A percentile compares a stretch with the other conserved stretches of the same genome.
phyloP scores from a whole-genome alignment of 2,329 filamentous ascomycete genomes.

The Colletotrichum ledebouriae region DNA sequence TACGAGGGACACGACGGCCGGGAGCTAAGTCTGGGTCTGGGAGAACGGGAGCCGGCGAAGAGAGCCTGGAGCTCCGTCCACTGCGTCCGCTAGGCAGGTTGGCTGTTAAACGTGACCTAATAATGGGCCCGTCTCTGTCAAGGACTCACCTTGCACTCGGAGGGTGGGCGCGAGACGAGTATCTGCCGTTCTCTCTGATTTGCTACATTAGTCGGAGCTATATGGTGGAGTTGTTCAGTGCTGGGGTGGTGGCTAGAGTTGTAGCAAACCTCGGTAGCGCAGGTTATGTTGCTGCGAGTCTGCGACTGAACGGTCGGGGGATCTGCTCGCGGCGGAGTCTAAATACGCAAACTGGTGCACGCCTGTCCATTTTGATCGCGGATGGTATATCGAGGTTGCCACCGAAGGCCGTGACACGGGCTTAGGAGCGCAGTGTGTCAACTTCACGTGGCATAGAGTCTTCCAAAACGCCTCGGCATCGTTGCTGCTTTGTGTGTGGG shows the following conservation, averaged over 20 bases:
- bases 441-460: neutral
- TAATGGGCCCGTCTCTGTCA: constrained; percentile 15
- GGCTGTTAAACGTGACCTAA: constrained; percentile 28
- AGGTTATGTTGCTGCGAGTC: constrained; percentile 4
- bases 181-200: constrained; percentile 23
- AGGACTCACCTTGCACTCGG: constrained; percentile 32
- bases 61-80: constrained; percentile 32
- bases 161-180: constrained; percentile 38
- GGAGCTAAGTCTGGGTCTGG: constrained; percentile 12
- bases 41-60: constrained; percentile 25
- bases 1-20: constrained; percentile 28
- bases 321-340: neutral
- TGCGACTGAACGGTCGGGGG: neutral
- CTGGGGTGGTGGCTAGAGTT: constrained; percentile 2
- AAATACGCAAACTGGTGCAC: neutral
- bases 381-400: neutral
- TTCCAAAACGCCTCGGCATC: neutral
- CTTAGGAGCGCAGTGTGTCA: neutral
- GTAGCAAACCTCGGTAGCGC: constrained; percentile 9
- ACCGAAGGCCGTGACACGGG: neutral
- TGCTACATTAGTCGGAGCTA: neutral
- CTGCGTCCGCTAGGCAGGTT: constrained; percentile 9
- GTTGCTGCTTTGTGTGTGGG: neutral
- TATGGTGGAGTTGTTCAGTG: constrained; percentile 3
- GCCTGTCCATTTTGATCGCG: neutral